Conservation (phyloP, 202 grass and related monocot genomes). For the Cymbopogon flexuosus region DNA sequence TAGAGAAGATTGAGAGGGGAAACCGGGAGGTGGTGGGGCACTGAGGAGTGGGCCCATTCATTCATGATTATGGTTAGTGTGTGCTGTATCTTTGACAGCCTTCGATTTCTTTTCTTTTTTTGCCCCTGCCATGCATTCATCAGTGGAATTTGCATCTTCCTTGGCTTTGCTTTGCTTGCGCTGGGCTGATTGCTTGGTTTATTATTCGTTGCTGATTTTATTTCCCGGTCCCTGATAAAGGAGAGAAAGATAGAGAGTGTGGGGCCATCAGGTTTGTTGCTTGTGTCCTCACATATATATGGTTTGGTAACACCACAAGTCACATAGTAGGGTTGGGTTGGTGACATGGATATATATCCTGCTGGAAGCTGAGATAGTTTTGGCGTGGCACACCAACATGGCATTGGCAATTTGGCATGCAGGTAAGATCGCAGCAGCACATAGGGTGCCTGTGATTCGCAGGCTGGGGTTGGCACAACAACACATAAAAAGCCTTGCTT, state of each 20-base stretch:
- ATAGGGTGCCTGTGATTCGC: neutral
- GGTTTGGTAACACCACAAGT: too few relatives aligned
- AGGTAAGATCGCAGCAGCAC: neutral
- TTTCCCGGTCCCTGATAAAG: neutral
- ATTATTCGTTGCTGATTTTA: slow-evolving; percentile 18
- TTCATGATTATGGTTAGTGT: slow-evolving; percentile 53
- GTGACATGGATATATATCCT: neutral
- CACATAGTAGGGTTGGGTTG: too few relatives aligned
- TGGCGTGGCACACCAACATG: slow-evolving; percentile 2
- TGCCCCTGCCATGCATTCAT: neutral
- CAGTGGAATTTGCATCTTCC: slow-evolving; percentile 12
- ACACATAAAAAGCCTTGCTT: neutral
- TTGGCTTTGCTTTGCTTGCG: slow-evolving; percentile 30
- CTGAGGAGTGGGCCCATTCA: slow-evolving; percentile 26
- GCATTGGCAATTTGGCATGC: neutral
- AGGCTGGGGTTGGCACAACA: slow-evolving; percentile 16
- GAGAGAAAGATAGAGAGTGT: too few relatives aligned
- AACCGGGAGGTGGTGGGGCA: neutral
- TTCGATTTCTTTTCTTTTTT: neutral
- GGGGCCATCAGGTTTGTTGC: neutral
- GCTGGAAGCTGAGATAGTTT: neutral
- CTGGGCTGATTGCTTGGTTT: slow-evolving; percentile 16
- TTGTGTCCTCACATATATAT: neutral
- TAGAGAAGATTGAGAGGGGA: neutral
- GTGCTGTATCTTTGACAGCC: slow-evolving; percentile 21